phyloP scores from a whole-genome alignment of 1,139 yeast genomes.

The Torulaspora globosa region DNA sequence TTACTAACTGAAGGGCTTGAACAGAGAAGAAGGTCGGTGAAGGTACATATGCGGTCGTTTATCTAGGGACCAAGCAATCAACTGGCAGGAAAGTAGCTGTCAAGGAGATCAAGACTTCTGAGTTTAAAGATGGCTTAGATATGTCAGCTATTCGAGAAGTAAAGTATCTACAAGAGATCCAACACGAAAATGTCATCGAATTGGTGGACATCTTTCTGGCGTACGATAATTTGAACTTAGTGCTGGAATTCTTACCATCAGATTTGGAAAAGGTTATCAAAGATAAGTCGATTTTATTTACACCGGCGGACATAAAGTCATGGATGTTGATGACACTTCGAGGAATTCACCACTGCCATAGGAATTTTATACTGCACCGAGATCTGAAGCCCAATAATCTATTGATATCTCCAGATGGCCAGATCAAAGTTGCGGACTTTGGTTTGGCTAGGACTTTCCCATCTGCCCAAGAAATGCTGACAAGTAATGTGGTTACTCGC shows the following conservation, averaged over 20 bases:
- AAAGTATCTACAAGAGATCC: constrained; percentile 82
- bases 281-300: constrained; percentile 70
- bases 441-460: constrained; percentile 88
- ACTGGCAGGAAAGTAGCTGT: constrained; percentile 69
- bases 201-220: constrained; percentile 80
- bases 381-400: constrained; percentile 83
- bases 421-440: constrained; percentile 91
- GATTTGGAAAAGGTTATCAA: constrained; percentile 88
- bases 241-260: constrained; percentile 84
- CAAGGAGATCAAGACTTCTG: constrained; percentile 91
- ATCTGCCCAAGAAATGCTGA: constrained; percentile 70
- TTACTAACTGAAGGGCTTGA: constrained; percentile 7
- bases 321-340: constrained; percentile 93
- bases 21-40: constrained; percentile 87
- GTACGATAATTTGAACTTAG: constrained; percentile 69
- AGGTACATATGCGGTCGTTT: constrained; percentile 98
- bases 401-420: constrained; percentile 79
- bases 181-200: constrained; percentile 80
- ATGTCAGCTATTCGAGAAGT: constrained; percentile 97
- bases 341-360: constrained; percentile 92
- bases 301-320: constrained; percentile 83
- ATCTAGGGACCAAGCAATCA: constrained; percentile 61
- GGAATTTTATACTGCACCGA: constrained; percentile 84
- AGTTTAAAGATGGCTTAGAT: constrained; percentile 92
- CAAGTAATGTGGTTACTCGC: constrained; percentile 92